phyloP scores from a whole-genome alignment of 2,329 filamentous ascomycete genomes.

The Botrytis medusae region DNA sequence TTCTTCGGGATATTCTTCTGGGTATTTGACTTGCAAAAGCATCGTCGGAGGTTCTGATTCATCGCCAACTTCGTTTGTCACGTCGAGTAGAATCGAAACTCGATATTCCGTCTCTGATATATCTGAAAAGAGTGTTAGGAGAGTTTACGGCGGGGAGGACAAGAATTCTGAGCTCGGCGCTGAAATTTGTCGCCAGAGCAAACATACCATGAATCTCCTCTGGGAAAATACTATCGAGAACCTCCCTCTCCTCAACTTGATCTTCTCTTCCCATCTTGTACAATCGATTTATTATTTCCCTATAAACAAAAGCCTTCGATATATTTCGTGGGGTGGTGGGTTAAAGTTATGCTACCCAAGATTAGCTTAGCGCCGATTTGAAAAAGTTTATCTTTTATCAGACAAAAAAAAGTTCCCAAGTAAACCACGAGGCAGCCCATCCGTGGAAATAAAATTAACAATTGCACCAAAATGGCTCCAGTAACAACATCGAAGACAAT shows the following conservation, averaged over 20 bases:
- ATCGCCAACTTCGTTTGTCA: slow-evolving; percentile 63
- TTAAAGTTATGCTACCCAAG: slow-evolving; percentile 22
- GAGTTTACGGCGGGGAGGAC: not conserved
- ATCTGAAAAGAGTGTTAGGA: slow-evolving; percentile 53
- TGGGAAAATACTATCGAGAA: slow-evolving; percentile 96
- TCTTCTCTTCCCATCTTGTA: slow-evolving; percentile 72
- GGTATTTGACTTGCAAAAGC: slow-evolving; percentile 82
- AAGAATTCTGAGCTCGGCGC: not conserved
- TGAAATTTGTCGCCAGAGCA: slow-evolving; percentile 3
- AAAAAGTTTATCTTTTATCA: slow-evolving; percentile 25
- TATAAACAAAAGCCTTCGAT: slow-evolving; percentile 2
- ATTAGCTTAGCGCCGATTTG: slow-evolving; percentile 31
- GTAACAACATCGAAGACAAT: slow-evolving; percentile 46
- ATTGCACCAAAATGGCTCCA: slow-evolving; percentile 36
- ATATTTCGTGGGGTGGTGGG: slow-evolving; percentile 13
- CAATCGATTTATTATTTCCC: slow-evolving; percentile 12
- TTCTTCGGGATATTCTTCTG: slow-evolving; percentile 86
- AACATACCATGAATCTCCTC: slow-evolving; percentile 86
- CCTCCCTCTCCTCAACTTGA: slow-evolving; percentile 92
- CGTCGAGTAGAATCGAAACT: slow-evolving; percentile 81
- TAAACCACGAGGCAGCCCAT: slow-evolving; percentile 9
- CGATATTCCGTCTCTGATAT: slow-evolving; percentile 87
- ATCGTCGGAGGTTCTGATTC: slow-evolving; percentile 67
- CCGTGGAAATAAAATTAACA: slow-evolving; percentile 5
- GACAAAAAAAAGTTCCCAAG: slow-evolving; percentile 25